Percentiles rank a stretch among this genome's conserved stretches.
Evolutionary conservation across 345 rosid genomes (phyloP).

Genomic region (Sonneratia caseolaris): DNA sequence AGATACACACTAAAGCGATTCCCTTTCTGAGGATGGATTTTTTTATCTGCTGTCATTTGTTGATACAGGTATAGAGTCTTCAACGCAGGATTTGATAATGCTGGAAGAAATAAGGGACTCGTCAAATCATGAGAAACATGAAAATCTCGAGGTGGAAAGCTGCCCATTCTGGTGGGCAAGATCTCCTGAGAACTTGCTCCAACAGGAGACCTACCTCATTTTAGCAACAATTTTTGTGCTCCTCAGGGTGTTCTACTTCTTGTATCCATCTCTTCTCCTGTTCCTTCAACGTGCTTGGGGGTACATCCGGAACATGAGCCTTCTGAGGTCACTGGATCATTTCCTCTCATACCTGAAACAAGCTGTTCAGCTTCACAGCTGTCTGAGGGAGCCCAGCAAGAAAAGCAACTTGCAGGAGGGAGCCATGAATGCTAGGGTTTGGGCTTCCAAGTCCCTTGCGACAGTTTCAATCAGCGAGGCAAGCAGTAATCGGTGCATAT

Average conservation of each 20-base stretch:
- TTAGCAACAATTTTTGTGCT: slow-evolving; percentile 68
- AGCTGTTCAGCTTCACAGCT: slow-evolving; percentile 38
- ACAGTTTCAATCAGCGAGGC: slow-evolving; percentile 85
- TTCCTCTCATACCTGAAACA: slow-evolving; percentile 44
- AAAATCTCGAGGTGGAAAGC: slow-evolving; percentile 47
- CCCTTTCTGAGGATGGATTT: not conserved
- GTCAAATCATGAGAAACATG: slow-evolving; percentile 42
- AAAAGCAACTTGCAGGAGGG: slow-evolving; percentile 86
- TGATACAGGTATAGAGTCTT: slow-evolving; percentile 39
- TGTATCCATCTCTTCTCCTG: slow-evolving; percentile 39
- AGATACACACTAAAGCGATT: not conserved
- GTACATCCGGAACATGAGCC: slow-evolving; percentile 32
- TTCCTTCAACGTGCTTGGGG: slow-evolving; percentile 41
- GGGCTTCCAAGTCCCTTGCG: slow-evolving; percentile 94
- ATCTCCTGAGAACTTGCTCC: slow-evolving; percentile 82
- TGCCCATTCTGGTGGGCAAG: slow-evolving; percentile 96
- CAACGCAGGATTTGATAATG: slow-evolving; percentile 27
- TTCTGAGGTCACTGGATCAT: slow-evolving; percentile 56
- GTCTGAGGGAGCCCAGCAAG: slow-evolving; percentile 68
- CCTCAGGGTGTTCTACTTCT: slow-evolving; percentile 41
- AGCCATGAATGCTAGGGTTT: slow-evolving; percentile 77
- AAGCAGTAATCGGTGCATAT: slow-evolving; percentile 32
- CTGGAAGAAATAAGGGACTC: slow-evolving; percentile 24
- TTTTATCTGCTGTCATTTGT: slow-evolving; percentile 9
- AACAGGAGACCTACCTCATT: slow-evolving; percentile 70